Percentiles rank a stretch among this genome's conserved stretches.
Evolutionary conservation across 257 asterid species (phyloP).

Genomic region (Striga asiatica): DNA sequence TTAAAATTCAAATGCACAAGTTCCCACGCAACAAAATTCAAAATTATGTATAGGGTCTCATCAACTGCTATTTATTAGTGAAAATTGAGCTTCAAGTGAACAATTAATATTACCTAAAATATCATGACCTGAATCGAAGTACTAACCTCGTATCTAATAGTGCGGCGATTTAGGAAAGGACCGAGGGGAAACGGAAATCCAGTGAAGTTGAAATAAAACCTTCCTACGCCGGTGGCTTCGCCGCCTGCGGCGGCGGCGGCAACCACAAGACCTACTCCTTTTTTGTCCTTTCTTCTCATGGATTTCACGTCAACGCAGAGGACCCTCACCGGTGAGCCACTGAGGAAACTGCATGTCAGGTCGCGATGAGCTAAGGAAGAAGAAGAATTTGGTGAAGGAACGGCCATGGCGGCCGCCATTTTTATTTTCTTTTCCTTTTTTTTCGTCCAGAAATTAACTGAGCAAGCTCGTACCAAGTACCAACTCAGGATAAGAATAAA

Average conservation of each 20-base stretch:
- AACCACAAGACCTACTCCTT: conserved; percentile 28
- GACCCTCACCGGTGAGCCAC: conserved; percentile 35
- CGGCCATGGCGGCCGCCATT: conserved; percentile 42
- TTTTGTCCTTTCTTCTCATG: conserved; percentile 27
- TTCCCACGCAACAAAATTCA: background rate
- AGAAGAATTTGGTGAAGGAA: conserved; percentile 35
- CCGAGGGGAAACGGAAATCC: conserved; percentile 98
- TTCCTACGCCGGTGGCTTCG: conserved; percentile 33
- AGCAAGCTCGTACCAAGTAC: background rate
- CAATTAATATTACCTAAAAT: no score
- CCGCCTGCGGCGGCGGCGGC: conserved; percentile 33
- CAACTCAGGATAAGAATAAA: no score
- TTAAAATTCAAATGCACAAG: background rate
- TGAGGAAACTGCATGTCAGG: conserved; percentile 23
- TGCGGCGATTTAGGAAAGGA: conserved; percentile 83
- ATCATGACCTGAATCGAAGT: no score
- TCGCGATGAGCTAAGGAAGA: conserved; percentile 28
- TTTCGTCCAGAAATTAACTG: conserved; percentile 1
- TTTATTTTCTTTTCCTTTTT: background rate
- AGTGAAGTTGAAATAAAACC: conserved; percentile 77
- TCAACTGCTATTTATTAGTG: no score
- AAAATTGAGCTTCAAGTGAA: no score
- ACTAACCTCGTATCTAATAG: conserved; percentile 68
- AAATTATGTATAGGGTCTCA: background rate
- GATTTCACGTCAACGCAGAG: conserved; percentile 33